These are phyloP conservation scores for Xylariales sp. DNA, from an alignment of 2,329 filamentous ascomycete genomes.

Conservation along the genomic window DNA sequence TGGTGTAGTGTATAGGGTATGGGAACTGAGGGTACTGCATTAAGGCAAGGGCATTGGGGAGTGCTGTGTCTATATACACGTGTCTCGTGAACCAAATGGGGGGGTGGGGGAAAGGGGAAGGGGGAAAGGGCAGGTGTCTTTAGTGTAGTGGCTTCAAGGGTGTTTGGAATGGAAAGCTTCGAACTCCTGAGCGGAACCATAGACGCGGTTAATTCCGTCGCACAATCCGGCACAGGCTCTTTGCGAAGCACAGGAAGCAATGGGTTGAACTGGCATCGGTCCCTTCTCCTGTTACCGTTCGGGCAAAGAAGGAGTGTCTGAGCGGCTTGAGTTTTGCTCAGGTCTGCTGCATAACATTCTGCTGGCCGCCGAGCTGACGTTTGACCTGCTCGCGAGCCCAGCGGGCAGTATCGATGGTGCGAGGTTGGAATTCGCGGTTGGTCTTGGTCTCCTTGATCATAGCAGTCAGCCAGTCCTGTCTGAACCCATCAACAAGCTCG, in stretches of 20 bases:
- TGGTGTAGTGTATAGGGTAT: slow-evolving; percentile 16
- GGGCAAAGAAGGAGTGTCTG: background rate
- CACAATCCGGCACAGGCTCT: no score
- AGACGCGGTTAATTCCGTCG: no score
- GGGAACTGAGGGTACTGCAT: slow-evolving; percentile 23
- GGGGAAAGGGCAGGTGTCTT: slow-evolving; percentile 1
- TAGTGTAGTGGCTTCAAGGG: slow-evolving; percentile 16
- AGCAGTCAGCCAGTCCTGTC: slow-evolving; percentile 81
- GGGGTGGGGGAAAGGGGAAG: slow-evolving; percentile 6
- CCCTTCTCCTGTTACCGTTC: background rate
- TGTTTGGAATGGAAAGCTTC: no score
- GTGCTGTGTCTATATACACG: slow-evolving; percentile 30
- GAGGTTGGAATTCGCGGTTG: slow-evolving; percentile 79
- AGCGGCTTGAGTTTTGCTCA: slow-evolving; percentile 24
- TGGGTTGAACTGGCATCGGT: no score
- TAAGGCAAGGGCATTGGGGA: slow-evolving; percentile 18
- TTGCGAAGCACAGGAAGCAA: no score
- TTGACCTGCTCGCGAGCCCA: slow-evolving; percentile 98
- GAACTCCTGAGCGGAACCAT: no score
- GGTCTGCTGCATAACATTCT: slow-evolving; percentile 48
- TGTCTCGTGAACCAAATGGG: slow-evolving; percentile 16
- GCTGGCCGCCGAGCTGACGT: slow-evolving; percentile 65
- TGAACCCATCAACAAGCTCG: slow-evolving; percentile 79
- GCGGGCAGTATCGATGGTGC: slow-evolving; percentile 89
- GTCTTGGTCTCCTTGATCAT: slow-evolving; percentile 90